Base-by-base conservation (phyloP, 2,329 filamentous ascomycete genomes). In the Aspergillus amoenus region DNA sequence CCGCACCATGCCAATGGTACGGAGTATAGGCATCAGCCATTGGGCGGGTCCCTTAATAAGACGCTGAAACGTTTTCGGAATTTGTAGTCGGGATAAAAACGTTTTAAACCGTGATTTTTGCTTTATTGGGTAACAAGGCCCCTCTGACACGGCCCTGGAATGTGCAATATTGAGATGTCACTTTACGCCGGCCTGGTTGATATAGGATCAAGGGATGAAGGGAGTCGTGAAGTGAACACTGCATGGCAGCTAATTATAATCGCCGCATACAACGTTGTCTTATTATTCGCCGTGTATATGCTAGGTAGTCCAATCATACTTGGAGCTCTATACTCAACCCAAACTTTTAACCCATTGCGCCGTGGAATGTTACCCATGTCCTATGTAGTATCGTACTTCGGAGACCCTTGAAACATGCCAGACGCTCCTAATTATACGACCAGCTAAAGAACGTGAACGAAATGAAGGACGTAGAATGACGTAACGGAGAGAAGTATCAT, bases 341-440 rank as follows among this genome's bases (percentile, higher is more conserved):
- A 44, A 45, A 45, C 45, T 53, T 53, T 53, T 47, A 51, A 27
- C 51, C 48, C 27, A 17, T 40, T 53, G 43, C 51, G 51, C 51
- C 51, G 32, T 53, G 43, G 42, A 53, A 41, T 46, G 48, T 52
- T 6, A 46, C 15, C 43, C 34, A 47, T 47, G n/a, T 43, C 32
- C 30, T 52, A 40, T 15, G 24, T 27, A 49, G 24, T 27, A 49
- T 21, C 32, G 13, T 34, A 17, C 30, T 47, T n/a, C n/a, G 27
- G 15, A 22, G 9, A 5, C 17, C 12, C 5, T 40, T 47, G 44
- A 55, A 48, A 55, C 34, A 49, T 42, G 52, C 37, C 43, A 40
- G 24, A 32, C 39, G 39, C 18, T 55, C 27, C 30, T 21, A 32
- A 55, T 21, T 18, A 30, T 44, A 50, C 24, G 15, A 49, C 8